Evolutionary conservation across 768 basidiomycete genomes (phyloP), one percentile per base, ranked within the genome.

Genomic region (Mrakia blollopis): DNA sequence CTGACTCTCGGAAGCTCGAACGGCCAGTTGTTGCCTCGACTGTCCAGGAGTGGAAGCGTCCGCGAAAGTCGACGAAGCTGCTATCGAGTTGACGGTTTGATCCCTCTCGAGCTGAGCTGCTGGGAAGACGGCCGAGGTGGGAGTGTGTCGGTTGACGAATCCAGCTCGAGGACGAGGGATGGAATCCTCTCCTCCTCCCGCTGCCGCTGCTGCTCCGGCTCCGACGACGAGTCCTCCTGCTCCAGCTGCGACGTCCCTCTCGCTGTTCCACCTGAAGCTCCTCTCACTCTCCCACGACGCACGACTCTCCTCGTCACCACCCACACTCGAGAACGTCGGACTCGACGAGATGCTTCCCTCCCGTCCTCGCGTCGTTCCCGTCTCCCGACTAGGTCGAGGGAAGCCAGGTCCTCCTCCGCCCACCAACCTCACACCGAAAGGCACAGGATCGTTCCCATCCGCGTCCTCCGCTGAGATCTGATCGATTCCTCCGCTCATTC

Each of bases 311-410:
- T 21, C 47, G 18, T 25, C 63, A 14, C 63, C 73, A n/a, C 37
- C 60, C 21, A 67, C 63, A 41, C 41, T 63, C 30, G 73, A 74
- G 63, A 72, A 72, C 30, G 71, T 74, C 60, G 63, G 73, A 63
- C 61, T 74, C 37, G 39, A 50, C 35, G 39, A 61, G 10, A 41
- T 10, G 50, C 50, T 30, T 16, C 32, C 41, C 32, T 62, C 39
- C 39, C 44, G 35, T 28, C 37, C 60, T 16, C 37, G 13, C 37
- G 60, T 63, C 14, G 73, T 57, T 25, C 47, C 47, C 52, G 71
- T 74, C 60, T 39, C 50, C 21, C 61, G 61, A 28, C 52, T 41
- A n/a, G 61, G 54, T 18, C 72, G 13, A 18, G 52, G 35, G 61
- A 25, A 28, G 9, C 61, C 54, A 28, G n/a, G 25, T n/a, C 47